These are phyloP conservation scores for Durotheca rogersii DNA, from an alignment of 495 filamentous ascomycete species.

Conservation along the genomic window DNA sequence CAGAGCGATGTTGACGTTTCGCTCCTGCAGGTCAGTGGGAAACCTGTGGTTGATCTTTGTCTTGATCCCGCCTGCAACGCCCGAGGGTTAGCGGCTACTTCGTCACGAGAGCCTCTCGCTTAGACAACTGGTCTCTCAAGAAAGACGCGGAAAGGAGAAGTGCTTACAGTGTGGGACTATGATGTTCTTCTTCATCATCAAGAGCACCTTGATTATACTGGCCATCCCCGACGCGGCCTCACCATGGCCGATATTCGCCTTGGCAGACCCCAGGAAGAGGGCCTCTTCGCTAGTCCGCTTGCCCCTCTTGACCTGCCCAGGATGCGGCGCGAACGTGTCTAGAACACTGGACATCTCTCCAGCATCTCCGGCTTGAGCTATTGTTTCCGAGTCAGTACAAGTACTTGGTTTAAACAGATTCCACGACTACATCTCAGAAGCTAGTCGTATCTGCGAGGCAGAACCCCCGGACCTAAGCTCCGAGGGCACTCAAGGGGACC, in stretches of 20 bases:
- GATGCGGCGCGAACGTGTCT: constrained; percentile 54
- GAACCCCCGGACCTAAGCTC: too few relatives aligned
- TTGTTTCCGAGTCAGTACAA: too few relatives aligned
- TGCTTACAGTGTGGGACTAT: constrained; percentile 74
- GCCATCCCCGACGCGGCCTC: constrained; percentile 51
- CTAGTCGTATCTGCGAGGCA: too few relatives aligned
- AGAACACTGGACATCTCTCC: constrained; percentile 64
- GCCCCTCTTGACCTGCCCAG: constrained; percentile 1
- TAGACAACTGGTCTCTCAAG: too few relatives aligned
- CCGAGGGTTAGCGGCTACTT: too few relatives aligned
- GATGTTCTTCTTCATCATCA: constrained; percentile 71
- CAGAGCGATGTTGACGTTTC: constrained; percentile 51
- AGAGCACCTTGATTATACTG: constrained; percentile 59
- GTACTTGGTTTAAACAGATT: too few relatives aligned
- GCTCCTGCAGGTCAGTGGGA: constrained; percentile 59
- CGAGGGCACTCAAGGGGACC: too few relatives aligned
- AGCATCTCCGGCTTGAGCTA: constrained; percentile 54
- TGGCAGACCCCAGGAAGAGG: constrained; percentile 48
- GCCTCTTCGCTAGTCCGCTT: constrained; percentile 40
- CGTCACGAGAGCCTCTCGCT: too few relatives aligned
- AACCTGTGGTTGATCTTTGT: constrained; percentile 61
- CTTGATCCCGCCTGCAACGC: constrained; percentile 39
- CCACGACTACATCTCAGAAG: too few relatives aligned
- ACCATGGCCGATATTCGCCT: constrained; percentile 52
- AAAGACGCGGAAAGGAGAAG: too few relatives aligned